Conservation (phyloP, 2,329 filamentous ascomycete genomes). For the Colletotrichum tabaci region DNA sequence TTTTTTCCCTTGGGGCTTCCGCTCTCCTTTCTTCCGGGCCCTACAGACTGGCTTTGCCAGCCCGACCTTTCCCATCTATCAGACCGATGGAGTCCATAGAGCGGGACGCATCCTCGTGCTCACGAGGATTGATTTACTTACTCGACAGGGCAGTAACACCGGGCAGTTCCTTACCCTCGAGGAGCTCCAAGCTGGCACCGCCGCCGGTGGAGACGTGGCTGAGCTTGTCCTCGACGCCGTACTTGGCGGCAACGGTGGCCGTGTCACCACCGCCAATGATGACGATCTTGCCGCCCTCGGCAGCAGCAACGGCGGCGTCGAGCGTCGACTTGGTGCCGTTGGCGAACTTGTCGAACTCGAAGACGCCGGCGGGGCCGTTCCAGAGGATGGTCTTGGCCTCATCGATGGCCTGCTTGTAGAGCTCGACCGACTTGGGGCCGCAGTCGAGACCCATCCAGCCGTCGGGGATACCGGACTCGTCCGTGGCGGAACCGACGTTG, state of each 20-base stretch:
- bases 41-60: slow-evolving; percentile 55
- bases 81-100: slow-evolving; percentile 46
- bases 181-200: slow-evolving; percentile 93
- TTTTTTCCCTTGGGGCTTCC: slow-evolving; percentile 10
- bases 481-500: slow-evolving; percentile 84
- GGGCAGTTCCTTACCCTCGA: slow-evolving; percentile 98
- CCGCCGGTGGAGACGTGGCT: slow-evolving; percentile 98
- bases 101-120: slow-evolving; percentile 19
- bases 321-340: slow-evolving; percentile 93
- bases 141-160: slow-evolving; percentile 93
- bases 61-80: slow-evolving; percentile 51
- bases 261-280: slow-evolving; percentile 99
- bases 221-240: slow-evolving; percentile 94
- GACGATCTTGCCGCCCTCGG: slow-evolving; percentile 90
- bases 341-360: slow-evolving; percentile 96
- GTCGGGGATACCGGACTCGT: slow-evolving; percentile 91
- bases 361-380: slow-evolving; percentile 98
- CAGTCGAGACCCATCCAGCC: slow-evolving; percentile 99
- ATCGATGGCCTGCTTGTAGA: slow-evolving; percentile 89
- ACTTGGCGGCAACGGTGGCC: slow-evolving; percentile 97
- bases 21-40: slow-evolving; percentile 26
- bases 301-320: slow-evolving; percentile 87
- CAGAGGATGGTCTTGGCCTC: slow-evolving; percentile 97
- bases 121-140: slow-evolving; percentile 64
- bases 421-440: slow-evolving; percentile 87